These are phyloP conservation scores for Boletus subcaerulescens DNA, from an alignment of 768 basidiomycete species.

Conservation along the genomic window DNA sequence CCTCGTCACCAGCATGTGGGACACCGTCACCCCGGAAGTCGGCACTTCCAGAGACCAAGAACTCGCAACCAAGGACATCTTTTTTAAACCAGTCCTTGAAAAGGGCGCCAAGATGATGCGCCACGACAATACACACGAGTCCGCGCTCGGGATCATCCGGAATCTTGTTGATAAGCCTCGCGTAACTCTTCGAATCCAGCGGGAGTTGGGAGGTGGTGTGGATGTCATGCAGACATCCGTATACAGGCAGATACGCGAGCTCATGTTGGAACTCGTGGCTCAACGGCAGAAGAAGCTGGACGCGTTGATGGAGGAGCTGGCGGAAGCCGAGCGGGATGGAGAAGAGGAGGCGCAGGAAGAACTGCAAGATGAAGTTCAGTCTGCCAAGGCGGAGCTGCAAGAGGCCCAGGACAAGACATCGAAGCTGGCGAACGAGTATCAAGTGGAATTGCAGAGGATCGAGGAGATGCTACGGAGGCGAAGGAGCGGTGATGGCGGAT, in stretches of 20 bases:
- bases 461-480: slow-evolving; percentile 23
- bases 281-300: slow-evolving; percentile 45
- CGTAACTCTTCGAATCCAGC: slow-evolving; percentile 47
- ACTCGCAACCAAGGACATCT: slow-evolving; percentile 39
- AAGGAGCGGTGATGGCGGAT: neutral
- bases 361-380: slow-evolving; percentile 37
- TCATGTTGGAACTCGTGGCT: slow-evolving; percentile 44
- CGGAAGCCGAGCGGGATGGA: slow-evolving; percentile 38
- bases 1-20: slow-evolving; percentile 55
- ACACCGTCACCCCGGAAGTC: slow-evolving; percentile 31
- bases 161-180: slow-evolving; percentile 38
- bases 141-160: slow-evolving; percentile 44
- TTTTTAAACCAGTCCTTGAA: slow-evolving; percentile 49
- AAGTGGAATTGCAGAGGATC: slow-evolving; percentile 24
- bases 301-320: slow-evolving; percentile 43
- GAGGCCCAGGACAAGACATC: slow-evolving; percentile 23
- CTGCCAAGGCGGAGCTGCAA: slow-evolving; percentile 20
- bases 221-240: slow-evolving; percentile 51
- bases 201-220: slow-evolving; percentile 46
- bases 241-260: slow-evolving; percentile 48
- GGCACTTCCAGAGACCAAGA: slow-evolving; percentile 42
- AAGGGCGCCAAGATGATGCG: slow-evolving; percentile 44
- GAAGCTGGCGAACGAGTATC: slow-evolving; percentile 26
- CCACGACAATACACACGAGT: slow-evolving; percentile 41
- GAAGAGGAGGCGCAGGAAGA: slow-evolving; percentile 47